These are phyloP conservation scores for Tricholoma bakamatsutake DNA, from an alignment of 768 basidiomycete species.

Conservation along the genomic window DNA sequence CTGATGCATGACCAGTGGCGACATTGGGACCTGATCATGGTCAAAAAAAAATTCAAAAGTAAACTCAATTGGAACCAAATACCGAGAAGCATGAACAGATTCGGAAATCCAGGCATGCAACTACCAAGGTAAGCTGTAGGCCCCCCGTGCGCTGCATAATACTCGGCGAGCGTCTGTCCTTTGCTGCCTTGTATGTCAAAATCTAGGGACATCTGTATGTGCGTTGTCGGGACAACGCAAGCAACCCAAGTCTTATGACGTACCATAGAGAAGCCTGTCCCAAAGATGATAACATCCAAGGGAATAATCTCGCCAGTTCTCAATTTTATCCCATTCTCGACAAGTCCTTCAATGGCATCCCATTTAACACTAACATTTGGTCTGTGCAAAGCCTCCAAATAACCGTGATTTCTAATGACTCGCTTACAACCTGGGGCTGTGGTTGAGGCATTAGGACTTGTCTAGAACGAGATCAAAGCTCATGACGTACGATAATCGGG, in stretches of 20 bases:
- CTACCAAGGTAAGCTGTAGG: slow-evolving; percentile 48
- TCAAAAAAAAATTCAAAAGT: background rate
- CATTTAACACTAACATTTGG: slow-evolving; percentile 49
- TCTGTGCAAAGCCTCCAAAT: slow-evolving; percentile 44
- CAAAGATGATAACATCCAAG: slow-evolving; percentile 53
- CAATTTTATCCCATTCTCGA: slow-evolving; percentile 43
- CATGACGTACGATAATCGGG: slow-evolving; percentile 44
- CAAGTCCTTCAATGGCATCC: slow-evolving; percentile 42
- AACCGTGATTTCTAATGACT: slow-evolving; percentile 54
- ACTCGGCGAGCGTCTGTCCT: slow-evolving; percentile 36
- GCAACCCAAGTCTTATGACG: background rate
- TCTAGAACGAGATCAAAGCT: background rate
- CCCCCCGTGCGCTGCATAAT: slow-evolving; percentile 42
- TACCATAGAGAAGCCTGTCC: slow-evolving; percentile 46
- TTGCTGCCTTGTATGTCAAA: slow-evolving; percentile 36
- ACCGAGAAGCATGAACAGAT: slow-evolving; percentile 45
- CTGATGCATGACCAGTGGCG: slow-evolving; percentile 51
- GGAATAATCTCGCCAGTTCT: slow-evolving; percentile 42
- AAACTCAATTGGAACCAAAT: background rate
- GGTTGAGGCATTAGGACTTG: slow-evolving; percentile 1
- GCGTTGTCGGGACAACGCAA: background rate
- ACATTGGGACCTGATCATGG: slow-evolving; percentile 44
- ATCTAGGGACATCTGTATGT: slow-evolving; percentile 30
- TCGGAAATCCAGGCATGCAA: slow-evolving; percentile 52
- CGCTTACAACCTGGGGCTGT: slow-evolving; percentile 59